Percentiles rank a stretch among this genome's conserved stretches.
phyloP scores from a whole-genome alignment of 352 stramenopile species.

The Pythium guiyangense region DNA sequence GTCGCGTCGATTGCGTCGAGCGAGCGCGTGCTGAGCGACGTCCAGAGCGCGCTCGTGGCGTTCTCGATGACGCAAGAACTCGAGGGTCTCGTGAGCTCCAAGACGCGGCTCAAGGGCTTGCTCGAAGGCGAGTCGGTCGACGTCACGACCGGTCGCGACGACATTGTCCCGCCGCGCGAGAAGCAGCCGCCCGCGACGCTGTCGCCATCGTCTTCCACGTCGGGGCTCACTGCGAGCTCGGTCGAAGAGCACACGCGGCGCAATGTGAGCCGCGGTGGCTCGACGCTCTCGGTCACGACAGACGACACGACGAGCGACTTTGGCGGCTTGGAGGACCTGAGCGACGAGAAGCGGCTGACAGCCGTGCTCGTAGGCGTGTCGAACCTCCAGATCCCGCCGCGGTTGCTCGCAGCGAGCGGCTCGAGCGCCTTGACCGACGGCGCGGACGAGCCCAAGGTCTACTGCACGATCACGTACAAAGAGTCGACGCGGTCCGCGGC shows the following conservation, averaged over 20 bases:
- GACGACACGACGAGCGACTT: constrained; percentile 63
- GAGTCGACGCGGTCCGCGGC: constrained; percentile 71
- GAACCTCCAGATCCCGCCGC: constrained; percentile 54
- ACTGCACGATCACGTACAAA: constrained; percentile 79
- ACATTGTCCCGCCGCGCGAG: constrained; percentile 10
- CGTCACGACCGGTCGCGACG: constrained; percentile 46
- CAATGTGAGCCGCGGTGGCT: constrained; percentile 3
- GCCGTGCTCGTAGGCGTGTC: constrained; percentile 72
- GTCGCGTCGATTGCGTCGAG: constrained; percentile 13
- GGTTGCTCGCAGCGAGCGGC: constrained; percentile 30
- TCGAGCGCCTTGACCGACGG: constrained; percentile 21
- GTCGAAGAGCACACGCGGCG: constrained; percentile 11
- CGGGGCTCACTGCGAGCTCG: constrained; percentile 24
- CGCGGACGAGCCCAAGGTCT: constrained; percentile 54
- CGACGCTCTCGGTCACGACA: constrained; percentile 46
- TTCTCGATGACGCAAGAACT: constrained; percentile 51
- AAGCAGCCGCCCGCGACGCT: constrained; percentile 4
- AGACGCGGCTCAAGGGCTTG: constrained; percentile 58
- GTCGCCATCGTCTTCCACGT: constrained; percentile 10
- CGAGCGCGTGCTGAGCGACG: not conserved
- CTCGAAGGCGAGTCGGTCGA: constrained; percentile 73
- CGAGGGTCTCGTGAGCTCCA: constrained; percentile 54
- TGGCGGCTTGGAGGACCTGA: constrained; percentile 46
- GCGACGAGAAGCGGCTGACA: constrained; percentile 62
- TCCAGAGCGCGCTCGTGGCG: constrained; percentile 22